Conservation (phyloP, 2,329 filamentous ascomycete species). For the Lachnellula subtilissima region DNA sequence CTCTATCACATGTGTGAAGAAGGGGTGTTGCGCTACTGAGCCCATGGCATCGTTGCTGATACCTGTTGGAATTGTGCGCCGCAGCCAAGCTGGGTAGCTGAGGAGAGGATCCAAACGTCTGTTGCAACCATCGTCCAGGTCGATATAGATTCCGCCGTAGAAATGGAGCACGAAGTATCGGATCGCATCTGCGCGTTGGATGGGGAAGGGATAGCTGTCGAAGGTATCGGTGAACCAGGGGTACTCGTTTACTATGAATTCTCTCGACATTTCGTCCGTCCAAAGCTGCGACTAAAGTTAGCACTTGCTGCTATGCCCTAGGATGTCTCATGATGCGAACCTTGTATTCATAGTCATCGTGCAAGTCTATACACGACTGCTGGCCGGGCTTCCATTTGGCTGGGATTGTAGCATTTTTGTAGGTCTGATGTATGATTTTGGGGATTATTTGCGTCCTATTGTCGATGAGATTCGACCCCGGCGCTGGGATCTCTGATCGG, state of each 20-base stretch:
- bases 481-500: slow-evolving; percentile 59
- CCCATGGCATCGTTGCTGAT: slow-evolving; percentile 82
- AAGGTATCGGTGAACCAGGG: slow-evolving; percentile 74
- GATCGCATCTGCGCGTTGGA: slow-evolving; percentile 73
- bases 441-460: slow-evolving; percentile 58
- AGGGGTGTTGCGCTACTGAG: slow-evolving; percentile 65
- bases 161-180: slow-evolving; percentile 74
- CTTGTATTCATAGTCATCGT: slow-evolving; percentile 70
- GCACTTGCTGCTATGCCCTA: not conserved
- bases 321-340: slow-evolving; percentile 35
- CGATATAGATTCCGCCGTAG: slow-evolving; percentile 77
- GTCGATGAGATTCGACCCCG: slow-evolving; percentile 55
- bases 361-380: slow-evolving; percentile 61
- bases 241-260: slow-evolving; percentile 70
- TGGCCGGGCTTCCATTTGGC: slow-evolving; percentile 62
- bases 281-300: slow-evolving; percentile 52
- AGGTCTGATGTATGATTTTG: slow-evolving; percentile 75
- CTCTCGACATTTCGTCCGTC: slow-evolving; percentile 65
- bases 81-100: slow-evolving; percentile 64
- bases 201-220: slow-evolving; percentile 67
- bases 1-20: slow-evolving; percentile 67
- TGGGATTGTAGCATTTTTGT: slow-evolving; percentile 65
- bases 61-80: slow-evolving; percentile 68
- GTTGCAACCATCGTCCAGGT: slow-evolving; percentile 54
- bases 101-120: slow-evolving; percentile 54